Base-by-base conservation (phyloP, 768 basidiomycete species). In the Pholiota molesta region DNA sequence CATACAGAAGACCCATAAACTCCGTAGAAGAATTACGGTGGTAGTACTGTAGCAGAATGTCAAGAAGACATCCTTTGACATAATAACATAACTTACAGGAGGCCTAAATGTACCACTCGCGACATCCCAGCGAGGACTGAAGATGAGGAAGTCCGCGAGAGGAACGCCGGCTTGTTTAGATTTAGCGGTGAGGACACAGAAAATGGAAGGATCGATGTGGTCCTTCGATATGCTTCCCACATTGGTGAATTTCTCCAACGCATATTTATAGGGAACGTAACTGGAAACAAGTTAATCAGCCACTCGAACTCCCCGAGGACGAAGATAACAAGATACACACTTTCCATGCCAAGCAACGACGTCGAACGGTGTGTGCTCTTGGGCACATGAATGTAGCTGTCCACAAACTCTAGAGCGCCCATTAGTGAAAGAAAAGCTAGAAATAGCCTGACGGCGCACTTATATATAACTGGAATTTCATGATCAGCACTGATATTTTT, bases 331-430 rank as follows among this genome's bases (percentile, higher is more conserved):
- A 28, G 37, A 33, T 3, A 74, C 83, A 55, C 69, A 86, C 86
- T 86, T 88, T 72, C 86, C 86, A 54, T 85, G 82, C 87, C 86
- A 89, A 1, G 87, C 87, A 28, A 89, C 88, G 42, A 89, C 87
- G 68, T 90, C 88, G 71, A 89, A 90, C 0, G 88, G 88, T 1
- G 88, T 87, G 71, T 88, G 85, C 47, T 85, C 80, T 63, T 89
- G 86, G 42, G 75, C 72, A 65, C 85, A 86, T 23, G 73, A 70
- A 68, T 84, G 84, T 10, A 86, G 70, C 70, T 84, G 75, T 16
- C 87, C 86, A 57, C 79, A 76, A 29, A 89, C 78, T 73, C 84
- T 87, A 47, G 19, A 65, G 57, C 28, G 33, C 47, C 13, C 59
- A 28, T 31, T 21, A 60, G 21, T 45, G 23, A 39, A 9, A 42